These are phyloP conservation scores for Fraxinus cuspidata DNA, from an alignment of 257 asterid species.

Conservation along the genomic window DNA sequence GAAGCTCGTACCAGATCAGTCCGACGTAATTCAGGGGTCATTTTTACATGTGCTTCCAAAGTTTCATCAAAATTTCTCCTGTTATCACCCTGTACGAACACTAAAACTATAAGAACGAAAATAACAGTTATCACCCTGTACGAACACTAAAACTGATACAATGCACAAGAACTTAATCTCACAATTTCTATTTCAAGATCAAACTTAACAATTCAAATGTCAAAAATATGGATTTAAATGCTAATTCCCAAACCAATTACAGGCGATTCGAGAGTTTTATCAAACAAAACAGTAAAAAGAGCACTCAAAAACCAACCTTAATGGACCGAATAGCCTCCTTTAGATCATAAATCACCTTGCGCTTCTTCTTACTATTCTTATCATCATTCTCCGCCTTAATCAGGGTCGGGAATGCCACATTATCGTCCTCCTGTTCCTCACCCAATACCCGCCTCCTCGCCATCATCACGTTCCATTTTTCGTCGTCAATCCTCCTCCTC, in stretches of 20 bases:
- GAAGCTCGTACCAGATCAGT: constrained; percentile 77
- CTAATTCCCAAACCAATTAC: constrained; percentile 2
- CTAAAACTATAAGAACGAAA: neutral
- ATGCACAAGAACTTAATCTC: constrained; percentile 8
- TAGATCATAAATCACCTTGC: constrained; percentile 69
- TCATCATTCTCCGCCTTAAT: constrained; percentile 49
- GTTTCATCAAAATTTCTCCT: constrained; percentile 76
- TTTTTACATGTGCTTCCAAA: constrained; percentile 85
- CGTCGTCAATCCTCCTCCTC: constrained; percentile 55
- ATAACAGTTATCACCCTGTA: constrained; percentile 39
- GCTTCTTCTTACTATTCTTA: constrained; percentile 48
- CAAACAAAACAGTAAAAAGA: neutral
- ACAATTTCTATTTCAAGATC: neutral
- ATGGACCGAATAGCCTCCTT: constrained; percentile 81
- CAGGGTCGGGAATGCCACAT: constrained; percentile 68
- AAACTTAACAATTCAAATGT: neutral
- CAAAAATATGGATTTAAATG: neutral
- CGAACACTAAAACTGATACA: constrained; percentile 37
- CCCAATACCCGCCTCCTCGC: constrained; percentile 46
- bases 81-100: constrained; percentile 43
- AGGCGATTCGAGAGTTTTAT: neutral
- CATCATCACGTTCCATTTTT: constrained; percentile 25
- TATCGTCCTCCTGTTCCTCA: constrained; percentile 49
- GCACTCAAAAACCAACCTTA: constrained; percentile 60
- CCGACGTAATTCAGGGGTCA: constrained; percentile 87